Conservation (phyloP, 129 eudicot species). For the Escallonia rubra region DNA sequence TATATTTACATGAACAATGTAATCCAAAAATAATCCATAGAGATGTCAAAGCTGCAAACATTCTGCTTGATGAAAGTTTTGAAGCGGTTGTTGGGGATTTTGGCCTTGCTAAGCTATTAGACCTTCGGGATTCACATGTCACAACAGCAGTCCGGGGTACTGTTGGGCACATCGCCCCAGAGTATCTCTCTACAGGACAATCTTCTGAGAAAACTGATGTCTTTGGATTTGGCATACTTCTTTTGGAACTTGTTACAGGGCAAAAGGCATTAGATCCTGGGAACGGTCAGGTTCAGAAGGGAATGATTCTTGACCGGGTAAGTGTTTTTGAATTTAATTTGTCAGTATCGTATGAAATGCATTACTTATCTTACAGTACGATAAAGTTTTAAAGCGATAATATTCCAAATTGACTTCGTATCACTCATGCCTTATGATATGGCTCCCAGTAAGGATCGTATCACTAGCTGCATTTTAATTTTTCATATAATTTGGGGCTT, state of each 20-base stretch:
- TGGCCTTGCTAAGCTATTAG: conserved; percentile 97
- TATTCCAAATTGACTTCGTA: too few relatives aligned
- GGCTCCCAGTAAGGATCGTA: too few relatives aligned
- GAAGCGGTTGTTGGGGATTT: conserved; percentile 99
- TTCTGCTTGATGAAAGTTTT: conserved; percentile 79
- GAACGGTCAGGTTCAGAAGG: conserved; percentile 80
- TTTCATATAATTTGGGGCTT: too few relatives aligned
- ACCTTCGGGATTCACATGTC: conserved; percentile 81
- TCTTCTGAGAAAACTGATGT: conserved; percentile 97
- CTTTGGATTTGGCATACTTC: conserved; percentile 90
- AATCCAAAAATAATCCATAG: conserved; percentile 92
- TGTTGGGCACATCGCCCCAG: conserved; percentile 94
- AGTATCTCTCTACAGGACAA: conserved; percentile 95
- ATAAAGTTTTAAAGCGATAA: too few relatives aligned
- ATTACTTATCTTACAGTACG: too few relatives aligned
- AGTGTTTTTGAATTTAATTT: conserved; percentile 2
- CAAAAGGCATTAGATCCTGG: conserved; percentile 78
- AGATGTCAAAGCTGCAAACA: conserved; percentile 95
- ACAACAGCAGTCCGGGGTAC: conserved; percentile 98
- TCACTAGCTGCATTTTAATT: too few relatives aligned
- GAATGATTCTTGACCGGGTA: conserved; percentile 90
- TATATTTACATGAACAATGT: conserved; percentile 88
- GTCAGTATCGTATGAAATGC: too few relatives aligned
- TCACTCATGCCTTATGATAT: too few relatives aligned
- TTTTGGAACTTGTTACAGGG: conserved; percentile 87